A percentile compares a stretch with the other conserved stretches of the same genome.
These are phyloP conservation scores for Calonectria honghensis DNA, from an alignment of 2,329 filamentous ascomycete species.

Conservation along the genomic window DNA sequence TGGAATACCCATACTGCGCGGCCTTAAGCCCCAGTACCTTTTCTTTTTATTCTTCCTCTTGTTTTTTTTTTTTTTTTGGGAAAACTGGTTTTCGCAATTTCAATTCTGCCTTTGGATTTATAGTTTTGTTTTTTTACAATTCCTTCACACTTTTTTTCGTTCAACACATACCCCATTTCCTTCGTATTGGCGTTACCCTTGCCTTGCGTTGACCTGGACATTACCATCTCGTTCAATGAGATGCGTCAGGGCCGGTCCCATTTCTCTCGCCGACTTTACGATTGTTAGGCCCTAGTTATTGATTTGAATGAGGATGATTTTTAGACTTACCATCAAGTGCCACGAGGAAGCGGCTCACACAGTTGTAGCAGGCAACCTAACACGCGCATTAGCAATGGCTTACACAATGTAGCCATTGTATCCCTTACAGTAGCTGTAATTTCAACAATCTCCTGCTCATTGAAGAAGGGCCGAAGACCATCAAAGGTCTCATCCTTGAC, in stretches of 20 bases:
- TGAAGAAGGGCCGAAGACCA: constrained; percentile 76
- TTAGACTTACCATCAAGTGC: constrained; percentile 81
- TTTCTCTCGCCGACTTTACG: constrained; percentile 75
- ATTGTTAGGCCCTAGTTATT: constrained; percentile 53
- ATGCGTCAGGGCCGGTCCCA: constrained; percentile 67
- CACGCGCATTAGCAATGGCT: constrained; percentile 44
- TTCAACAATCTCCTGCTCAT: constrained; percentile 85
- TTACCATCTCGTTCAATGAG: constrained; percentile 56
- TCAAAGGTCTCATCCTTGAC: constrained; percentile 82
- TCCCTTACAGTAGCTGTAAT: constrained; percentile 81
- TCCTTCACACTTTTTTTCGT: constrained; percentile 30
- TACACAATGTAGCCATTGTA: neutral
- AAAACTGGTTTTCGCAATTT: constrained; percentile 31
- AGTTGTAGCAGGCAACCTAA: constrained; percentile 85
- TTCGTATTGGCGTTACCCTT: constrained; percentile 29
- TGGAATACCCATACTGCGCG: constrained; percentile 63
- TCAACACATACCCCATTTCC: constrained; percentile 41
- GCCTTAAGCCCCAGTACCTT: constrained; percentile 46
- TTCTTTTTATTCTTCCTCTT: constrained; percentile 35
- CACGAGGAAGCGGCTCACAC: constrained; percentile 88
- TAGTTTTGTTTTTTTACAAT: constrained; percentile 26
- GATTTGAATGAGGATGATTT: constrained; percentile 37
- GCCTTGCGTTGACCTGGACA: constrained; percentile 34
- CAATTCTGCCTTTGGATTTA: constrained; percentile 29
- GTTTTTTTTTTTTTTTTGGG: constrained; percentile 30